Evolutionary conservation across 2,329 filamentous ascomycete genomes (phyloP).

Genomic region (Scolecobasidium constrictum): DNA sequence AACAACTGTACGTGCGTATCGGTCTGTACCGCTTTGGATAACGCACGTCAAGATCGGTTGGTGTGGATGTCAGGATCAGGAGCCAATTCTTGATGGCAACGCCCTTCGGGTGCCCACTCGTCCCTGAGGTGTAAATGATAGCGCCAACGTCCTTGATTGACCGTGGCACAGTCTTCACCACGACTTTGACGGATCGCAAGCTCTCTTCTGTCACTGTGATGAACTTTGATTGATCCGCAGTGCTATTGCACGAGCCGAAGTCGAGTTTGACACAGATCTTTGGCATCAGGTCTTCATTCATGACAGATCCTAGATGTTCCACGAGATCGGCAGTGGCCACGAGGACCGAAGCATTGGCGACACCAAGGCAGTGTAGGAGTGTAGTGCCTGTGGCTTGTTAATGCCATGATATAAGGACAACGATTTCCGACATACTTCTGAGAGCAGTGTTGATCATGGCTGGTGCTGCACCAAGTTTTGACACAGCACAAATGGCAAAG

Average conservation of each 20-base stretch:
- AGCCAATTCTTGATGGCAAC: conserved; percentile 20
- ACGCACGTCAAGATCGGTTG: conserved; percentile 24
- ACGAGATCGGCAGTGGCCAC: conserved; percentile 8
- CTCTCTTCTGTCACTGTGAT: background rate
- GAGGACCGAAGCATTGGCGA: conserved; percentile 3
- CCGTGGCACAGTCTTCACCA: background rate
- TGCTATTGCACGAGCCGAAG: conserved; percentile 1
- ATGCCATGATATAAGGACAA: background rate
- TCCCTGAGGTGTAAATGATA: conserved; percentile 39
- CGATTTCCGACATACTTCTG: conserved; percentile 28
- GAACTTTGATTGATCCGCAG: background rate
- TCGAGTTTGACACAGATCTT: conserved; percentile 4
- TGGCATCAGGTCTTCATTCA: conserved; percentile 1
- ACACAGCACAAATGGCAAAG: conserved; percentile 31
- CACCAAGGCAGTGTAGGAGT: conserved; percentile 5
- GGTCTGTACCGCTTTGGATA: conserved; percentile 31
- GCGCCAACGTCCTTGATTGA: conserved; percentile 18
- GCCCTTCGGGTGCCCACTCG: conserved; percentile 20
- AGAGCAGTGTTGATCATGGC: conserved; percentile 38
- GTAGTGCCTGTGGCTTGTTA: conserved; percentile 6
- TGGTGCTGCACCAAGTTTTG: conserved; percentile 33
- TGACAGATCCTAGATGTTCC: conserved; percentile 3
- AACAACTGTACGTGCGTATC: conserved; percentile 34
- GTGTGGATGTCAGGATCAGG: conserved; percentile 25
- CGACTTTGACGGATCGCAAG: background rate